A percentile compares a stretch with the other conserved stretches of the same genome.
These are phyloP conservation scores for Penicillium frequentans DNA, from an alignment of 2,329 filamentous ascomycete species.

Conservation along the genomic window DNA sequence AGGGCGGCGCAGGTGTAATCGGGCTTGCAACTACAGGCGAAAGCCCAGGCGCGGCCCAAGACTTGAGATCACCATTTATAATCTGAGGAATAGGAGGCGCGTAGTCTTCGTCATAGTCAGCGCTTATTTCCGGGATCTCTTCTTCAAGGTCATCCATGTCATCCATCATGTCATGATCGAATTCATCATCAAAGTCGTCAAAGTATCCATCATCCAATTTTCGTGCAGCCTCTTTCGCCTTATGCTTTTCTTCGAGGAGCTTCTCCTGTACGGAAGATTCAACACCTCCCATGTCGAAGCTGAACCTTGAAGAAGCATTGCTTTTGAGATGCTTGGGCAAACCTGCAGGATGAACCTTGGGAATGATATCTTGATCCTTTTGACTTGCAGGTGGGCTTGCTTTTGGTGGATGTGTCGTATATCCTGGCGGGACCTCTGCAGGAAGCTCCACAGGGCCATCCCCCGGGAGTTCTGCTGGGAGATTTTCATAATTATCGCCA, in stretches of 20 bases:
- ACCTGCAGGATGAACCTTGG: constrained; percentile 32
- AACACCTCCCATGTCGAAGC: constrained; percentile 61
- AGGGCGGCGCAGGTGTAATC: constrained; percentile 22
- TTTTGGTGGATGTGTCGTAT: neutral
- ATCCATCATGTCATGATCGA: constrained; percentile 45
- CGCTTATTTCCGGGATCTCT: constrained; percentile 50
- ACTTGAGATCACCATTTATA: constrained; percentile 23
- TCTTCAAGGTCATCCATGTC: constrained; percentile 49
- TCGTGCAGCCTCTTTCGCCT: constrained; percentile 52
- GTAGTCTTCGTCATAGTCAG: constrained; percentile 42
- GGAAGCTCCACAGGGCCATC: constrained; percentile 9
- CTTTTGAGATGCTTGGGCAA: constrained; percentile 53
- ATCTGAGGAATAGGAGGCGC: constrained; percentile 27
- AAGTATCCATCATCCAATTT: constrained; percentile 34
- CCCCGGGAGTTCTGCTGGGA: constrained; percentile 5
- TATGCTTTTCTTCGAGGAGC: constrained; percentile 63
- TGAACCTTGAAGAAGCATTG: constrained; percentile 64
- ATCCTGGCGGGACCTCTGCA: neutral
- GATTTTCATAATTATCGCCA: constrained; percentile 4
- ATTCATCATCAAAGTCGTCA: constrained; percentile 46
- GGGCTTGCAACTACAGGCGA: constrained; percentile 39
- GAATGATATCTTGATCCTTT: constrained; percentile 32
- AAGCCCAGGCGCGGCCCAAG: constrained; percentile 36
- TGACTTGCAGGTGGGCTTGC: constrained; percentile 7
- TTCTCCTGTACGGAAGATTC: constrained; percentile 62